These are phyloP conservation scores for Rutidosis leptorrhynchoides DNA, from an alignment of 129 eudicot genomes.

Conservation along the genomic window DNA sequence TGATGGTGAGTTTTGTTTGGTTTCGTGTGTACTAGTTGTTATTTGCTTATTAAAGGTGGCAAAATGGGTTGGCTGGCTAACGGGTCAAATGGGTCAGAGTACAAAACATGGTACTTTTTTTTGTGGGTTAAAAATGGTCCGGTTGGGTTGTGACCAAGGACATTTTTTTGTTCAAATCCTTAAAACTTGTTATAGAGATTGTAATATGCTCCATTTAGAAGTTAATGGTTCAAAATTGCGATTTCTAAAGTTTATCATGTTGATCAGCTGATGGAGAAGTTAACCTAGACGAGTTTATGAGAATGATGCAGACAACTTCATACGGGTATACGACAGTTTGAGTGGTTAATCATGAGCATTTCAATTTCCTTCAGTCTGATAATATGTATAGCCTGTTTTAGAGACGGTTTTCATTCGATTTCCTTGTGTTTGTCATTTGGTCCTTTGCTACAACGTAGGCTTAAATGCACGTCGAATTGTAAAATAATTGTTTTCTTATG, in stretches of 20 bases:
- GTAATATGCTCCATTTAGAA: background rate
- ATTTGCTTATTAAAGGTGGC: background rate
- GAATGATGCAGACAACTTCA: conserved; percentile 79
- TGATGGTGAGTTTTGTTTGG: conserved; percentile 44
- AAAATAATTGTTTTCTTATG: background rate
- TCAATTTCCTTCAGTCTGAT: background rate
- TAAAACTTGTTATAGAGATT: too few species aligned
- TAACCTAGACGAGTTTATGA: conserved; percentile 62
- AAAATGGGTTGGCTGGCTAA: background rate
- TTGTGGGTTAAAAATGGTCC: background rate
- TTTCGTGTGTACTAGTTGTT: background rate
- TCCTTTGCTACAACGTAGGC: background rate
- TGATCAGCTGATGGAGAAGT: conserved; percentile 84
- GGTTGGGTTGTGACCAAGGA: background rate
- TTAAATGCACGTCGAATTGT: background rate
- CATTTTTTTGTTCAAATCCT: background rate
- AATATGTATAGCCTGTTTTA: background rate
- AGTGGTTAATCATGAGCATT: background rate
- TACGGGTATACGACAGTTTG: conserved; percentile 37
- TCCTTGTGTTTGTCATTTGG: background rate
- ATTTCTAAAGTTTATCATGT: background rate
- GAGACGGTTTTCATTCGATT: background rate
- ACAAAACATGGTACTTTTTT: background rate
- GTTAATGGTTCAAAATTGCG: background rate
- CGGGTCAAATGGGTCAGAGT: background rate